These are phyloP conservation scores for Candida buenavistaensis DNA, from an alignment of 1,139 yeast species.

Conservation along the genomic window DNA sequence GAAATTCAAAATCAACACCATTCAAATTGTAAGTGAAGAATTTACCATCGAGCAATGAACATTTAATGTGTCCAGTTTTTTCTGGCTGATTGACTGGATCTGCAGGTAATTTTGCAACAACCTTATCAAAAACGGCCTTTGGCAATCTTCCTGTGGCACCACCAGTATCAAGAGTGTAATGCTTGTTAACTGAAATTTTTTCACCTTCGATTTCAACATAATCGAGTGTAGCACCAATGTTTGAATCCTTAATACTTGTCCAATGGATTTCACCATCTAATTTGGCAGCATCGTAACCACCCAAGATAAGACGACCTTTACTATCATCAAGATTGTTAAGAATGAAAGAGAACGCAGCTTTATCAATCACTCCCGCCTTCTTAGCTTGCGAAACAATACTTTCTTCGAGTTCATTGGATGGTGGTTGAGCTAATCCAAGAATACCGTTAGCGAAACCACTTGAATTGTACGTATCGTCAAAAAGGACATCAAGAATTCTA, in stretches of 20 bases:
- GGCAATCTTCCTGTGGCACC: neutral
- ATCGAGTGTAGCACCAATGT: constrained; percentile 2
- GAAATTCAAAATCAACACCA: constrained; percentile 2
- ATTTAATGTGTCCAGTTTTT: constrained; percentile 1
- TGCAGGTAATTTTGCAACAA: constrained; percentile 5
- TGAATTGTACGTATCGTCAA: constrained; percentile 1
- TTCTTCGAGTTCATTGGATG: neutral
- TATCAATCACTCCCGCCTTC: constrained; percentile 3
- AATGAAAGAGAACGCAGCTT: constrained; percentile 5
- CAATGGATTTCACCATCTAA: constrained; percentile 5
- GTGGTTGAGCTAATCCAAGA: constrained; percentile 5
- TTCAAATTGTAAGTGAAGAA: constrained; percentile 4
- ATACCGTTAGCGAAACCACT: neutral
- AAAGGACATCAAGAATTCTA: neutral
- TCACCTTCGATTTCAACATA: constrained; percentile 4
- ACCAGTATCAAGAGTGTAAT: constrained; percentile 7
- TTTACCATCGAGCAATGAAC: constrained; percentile 2
- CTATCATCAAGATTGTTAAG: neutral
- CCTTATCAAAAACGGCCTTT: neutral
- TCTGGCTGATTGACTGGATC: constrained; percentile 2
- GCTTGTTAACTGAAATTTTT: constrained; percentile 2
- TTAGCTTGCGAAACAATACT: constrained; percentile 2
- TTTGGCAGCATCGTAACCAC: constrained; percentile 10
- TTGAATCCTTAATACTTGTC: constrained; percentile 6
- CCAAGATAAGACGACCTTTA: constrained; percentile 4